These are phyloP conservation scores for Globisporangium cystogenes DNA, from an alignment of 352 stramenopile species.

Conservation along the genomic window DNA sequence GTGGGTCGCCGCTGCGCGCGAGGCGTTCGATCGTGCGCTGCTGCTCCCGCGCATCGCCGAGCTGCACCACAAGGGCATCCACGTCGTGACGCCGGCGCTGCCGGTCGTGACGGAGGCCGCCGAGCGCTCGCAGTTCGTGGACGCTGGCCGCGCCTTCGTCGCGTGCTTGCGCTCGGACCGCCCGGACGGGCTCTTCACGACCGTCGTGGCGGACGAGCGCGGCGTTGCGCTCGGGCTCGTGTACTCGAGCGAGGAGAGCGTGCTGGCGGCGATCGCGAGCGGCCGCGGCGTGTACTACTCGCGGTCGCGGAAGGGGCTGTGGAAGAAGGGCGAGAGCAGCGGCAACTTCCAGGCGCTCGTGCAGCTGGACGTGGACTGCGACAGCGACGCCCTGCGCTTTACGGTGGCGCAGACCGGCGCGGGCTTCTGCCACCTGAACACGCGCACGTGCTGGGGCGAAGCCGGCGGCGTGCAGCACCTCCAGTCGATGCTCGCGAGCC, in stretches of 20 bases:
- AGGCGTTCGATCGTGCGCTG: conserved; percentile 17
- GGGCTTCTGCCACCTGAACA: conserved; percentile 87
- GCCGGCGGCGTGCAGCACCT: conserved; percentile 84
- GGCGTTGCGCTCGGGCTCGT: conserved; percentile 91
- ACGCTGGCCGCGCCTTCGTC: conserved; percentile 52
- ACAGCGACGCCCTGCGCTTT: conserved; percentile 94
- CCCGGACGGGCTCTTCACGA: conserved; percentile 90
- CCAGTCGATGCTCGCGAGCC: conserved; percentile 84
- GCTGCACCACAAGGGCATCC: conserved; percentile 57
- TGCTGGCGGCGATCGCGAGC: conserved; percentile 84
- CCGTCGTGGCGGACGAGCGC: conserved; percentile 90
- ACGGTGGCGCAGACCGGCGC: conserved; percentile 86
- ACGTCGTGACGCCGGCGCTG: conserved; percentile 35
- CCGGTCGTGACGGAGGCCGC: conserved; percentile 17
- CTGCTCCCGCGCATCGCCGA: conserved; percentile 37
- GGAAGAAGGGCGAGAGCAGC: conserved; percentile 96
- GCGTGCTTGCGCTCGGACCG: conserved; percentile 86
- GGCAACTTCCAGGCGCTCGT: conserved; percentile 93
- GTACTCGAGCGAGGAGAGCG: conserved; percentile 92
- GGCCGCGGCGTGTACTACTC: conserved; percentile 94
- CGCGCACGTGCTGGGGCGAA: conserved; percentile 92
- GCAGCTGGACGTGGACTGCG: conserved; percentile 93
- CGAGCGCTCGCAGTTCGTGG: conserved; percentile 20
- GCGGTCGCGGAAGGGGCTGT: conserved; percentile 86
- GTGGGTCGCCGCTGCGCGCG: conserved; percentile 17